Base-by-base conservation (phyloP, 2,329 filamentous ascomycete genomes). In the Microdochium paspali region DNA sequence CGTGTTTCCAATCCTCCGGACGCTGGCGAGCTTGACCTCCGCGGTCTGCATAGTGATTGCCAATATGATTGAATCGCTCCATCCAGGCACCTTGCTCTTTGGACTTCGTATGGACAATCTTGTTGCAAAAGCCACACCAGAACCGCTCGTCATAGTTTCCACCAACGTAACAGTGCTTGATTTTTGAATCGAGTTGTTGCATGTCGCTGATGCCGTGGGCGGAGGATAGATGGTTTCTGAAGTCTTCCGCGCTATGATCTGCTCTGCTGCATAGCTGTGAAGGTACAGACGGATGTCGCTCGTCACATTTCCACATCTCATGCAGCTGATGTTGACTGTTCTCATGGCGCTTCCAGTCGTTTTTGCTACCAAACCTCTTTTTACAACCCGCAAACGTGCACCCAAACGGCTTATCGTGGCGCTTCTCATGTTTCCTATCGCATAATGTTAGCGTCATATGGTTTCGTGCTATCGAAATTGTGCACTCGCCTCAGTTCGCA, bases 341-440 rank as follows among this genome's bases (percentile, higher is more conserved):
- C 59, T 96, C 91, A 58, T 96, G 90, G 1, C 90, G 80, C 61
- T 94, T 95, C 90, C 81, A 96, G 64, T 96, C 90, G 50, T 89
- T 90, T 61, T 95, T 95, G 63, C 86, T 90, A n/a, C 90, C 90
- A 55, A 95, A 95, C 0, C 61, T 71, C 58, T 88, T 90, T 44
- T 66, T 63, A 58, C 90, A 95, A 25, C 68, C 65, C 9, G 71
- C 65, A 53, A 82, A 86, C 0, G 89, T 95, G 63, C 90, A 96
- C 12, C 82, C 82, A 52, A 91, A 95, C 0, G 89, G 90, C 53
- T 81, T 82, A 7, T 79, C 74, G 61, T 96, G 90, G 1, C 90
- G 80, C 60, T 89, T 91, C 62, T 79, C 71, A 61, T 95, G 90
- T 63, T 96, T 96, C 53, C 87, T 91, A 10, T 6, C 10, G 10